Evolutionary conservation across 371 early-diverging fungal genomes (phyloP).

Genomic region (Actinomortierella ambigua): DNA sequence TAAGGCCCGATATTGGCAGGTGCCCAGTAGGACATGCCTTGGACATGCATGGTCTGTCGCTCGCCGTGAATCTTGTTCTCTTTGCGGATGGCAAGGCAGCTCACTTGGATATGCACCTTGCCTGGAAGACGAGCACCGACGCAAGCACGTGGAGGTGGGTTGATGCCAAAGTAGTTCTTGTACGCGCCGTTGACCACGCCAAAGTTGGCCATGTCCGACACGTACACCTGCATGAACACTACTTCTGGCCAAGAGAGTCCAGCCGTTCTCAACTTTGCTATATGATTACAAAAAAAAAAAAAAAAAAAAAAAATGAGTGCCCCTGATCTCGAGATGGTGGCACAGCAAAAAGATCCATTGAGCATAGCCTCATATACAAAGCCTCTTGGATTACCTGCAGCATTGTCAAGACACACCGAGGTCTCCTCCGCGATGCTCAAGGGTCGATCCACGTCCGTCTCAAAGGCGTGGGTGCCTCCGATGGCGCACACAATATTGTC

Average conservation of each 20-base stretch:
- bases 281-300: neutral
- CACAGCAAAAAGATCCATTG: neutral
- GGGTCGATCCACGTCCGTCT: neutral
- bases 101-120: slow-evolving; percentile 60
- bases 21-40: slow-evolving; percentile 86
- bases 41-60: slow-evolving; percentile 73
- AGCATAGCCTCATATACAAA: neutral
- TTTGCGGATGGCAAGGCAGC: slow-evolving; percentile 53
- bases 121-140: slow-evolving; percentile 54
- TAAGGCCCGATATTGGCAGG: slow-evolving; percentile 86
- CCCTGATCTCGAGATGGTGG: neutral
- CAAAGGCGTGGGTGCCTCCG: slow-evolving; percentile 48
- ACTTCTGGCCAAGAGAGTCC: slow-evolving; percentile 55
- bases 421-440: slow-evolving; percentile 51
- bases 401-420: slow-evolving; percentile 43
- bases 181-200: slow-evolving; percentile 65
- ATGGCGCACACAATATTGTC: slow-evolving; percentile 36
- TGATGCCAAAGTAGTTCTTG: slow-evolving; percentile 64
- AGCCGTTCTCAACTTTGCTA: slow-evolving; percentile 24
- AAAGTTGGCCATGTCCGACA: slow-evolving; percentile 69
- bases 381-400: slow-evolving; percentile 44
- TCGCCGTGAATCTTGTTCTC: slow-evolving; percentile 12
- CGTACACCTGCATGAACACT: slow-evolving; percentile 66
- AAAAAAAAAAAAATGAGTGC: neutral
- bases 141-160: slow-evolving; percentile 73